Percentiles rank a stretch among this genome's conserved stretches.
These are phyloP conservation scores for Hanseniaspora taiwanica DNA, from an alignment of 805 yeast genomes.

Conservation along the genomic window DNA sequence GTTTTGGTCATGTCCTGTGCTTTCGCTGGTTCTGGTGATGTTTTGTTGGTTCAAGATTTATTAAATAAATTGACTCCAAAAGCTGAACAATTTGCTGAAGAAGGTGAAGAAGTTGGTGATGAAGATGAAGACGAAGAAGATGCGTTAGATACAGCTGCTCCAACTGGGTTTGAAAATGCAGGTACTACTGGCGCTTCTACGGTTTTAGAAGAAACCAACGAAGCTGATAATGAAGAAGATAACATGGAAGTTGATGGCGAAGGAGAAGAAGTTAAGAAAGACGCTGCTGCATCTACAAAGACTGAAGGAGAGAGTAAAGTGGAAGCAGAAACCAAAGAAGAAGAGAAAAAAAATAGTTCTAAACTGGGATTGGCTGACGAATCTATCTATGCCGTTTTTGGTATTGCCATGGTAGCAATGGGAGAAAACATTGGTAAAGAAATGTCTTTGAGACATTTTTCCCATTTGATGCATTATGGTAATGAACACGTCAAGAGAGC, in stretches of 20 bases:
- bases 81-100: slow-evolving; percentile 45
- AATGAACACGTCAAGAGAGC: slow-evolving; percentile 81
- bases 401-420: slow-evolving; percentile 87
- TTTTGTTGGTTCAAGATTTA: slow-evolving; percentile 80
- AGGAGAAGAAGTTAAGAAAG: slow-evolving; percentile 16
- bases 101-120: slow-evolving; percentile 45
- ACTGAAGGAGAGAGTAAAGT: slow-evolving; percentile 26
- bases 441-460: slow-evolving; percentile 93
- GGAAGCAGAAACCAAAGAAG: slow-evolving; percentile 12
- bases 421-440: slow-evolving; percentile 98
- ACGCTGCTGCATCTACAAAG: too few species aligned
- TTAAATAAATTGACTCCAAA: slow-evolving; percentile 71
- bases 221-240: slow-evolving; percentile 19
- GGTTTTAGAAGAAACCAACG: slow-evolving; percentile 20
- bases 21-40: slow-evolving; percentile 96
- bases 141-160: slow-evolving; percentile 26
- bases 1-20: slow-evolving; percentile 87
- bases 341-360: slow-evolving; percentile 19
- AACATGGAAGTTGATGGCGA: slow-evolving; percentile 24
- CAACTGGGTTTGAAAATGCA: slow-evolving; percentile 15
- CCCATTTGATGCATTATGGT: slow-evolving; percentile 96
- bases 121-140: slow-evolving; percentile 44
- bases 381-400: slow-evolving; percentile 78
- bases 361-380: slow-evolving; percentile 24
- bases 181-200: slow-evolving; percentile 12